Evolutionary conservation across 176 grass and related monocot genomes (phyloP).

Genomic region (Dendrocalamus sinicus): DNA sequence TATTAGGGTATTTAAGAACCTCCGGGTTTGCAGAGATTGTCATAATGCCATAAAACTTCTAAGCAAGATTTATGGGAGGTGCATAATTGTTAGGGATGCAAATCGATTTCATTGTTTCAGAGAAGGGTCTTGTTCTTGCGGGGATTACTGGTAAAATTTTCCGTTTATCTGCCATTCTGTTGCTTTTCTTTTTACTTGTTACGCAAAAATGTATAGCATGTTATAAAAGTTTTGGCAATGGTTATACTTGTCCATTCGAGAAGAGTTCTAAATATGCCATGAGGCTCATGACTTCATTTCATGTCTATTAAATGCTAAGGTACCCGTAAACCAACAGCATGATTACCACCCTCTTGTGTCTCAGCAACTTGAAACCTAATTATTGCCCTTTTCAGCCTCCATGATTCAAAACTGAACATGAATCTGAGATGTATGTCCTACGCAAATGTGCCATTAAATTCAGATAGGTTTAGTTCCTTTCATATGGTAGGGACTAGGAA

Average conservation of each 20-base stretch:
- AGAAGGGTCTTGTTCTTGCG: constrained; percentile 66
- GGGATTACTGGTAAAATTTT: constrained; percentile 68
- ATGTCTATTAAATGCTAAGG: constrained; percentile 55
- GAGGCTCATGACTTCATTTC: constrained; percentile 46
- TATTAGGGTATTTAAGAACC: constrained; percentile 72
- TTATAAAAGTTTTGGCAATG: constrained; percentile 21
- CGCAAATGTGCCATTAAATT: constrained; percentile 56
- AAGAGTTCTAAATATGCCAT: constrained; percentile 36
- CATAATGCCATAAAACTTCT: constrained; percentile 72
- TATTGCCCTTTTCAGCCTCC: constrained; percentile 59
- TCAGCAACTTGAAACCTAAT: constrained; percentile 60
- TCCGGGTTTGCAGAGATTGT: constrained; percentile 70
- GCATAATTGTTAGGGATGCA: constrained; percentile 65
- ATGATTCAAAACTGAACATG: constrained; percentile 58
- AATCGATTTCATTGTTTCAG: constrained; percentile 74
- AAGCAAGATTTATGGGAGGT: constrained; percentile 68
- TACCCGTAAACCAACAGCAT: constrained; percentile 56
- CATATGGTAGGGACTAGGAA: constrained; percentile 42
- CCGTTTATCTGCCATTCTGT: constrained; percentile 10
- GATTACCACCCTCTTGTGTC: constrained; percentile 59
- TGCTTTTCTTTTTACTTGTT: constrained; percentile 18
- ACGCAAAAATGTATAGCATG: constrained; percentile 41
- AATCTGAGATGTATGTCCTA: constrained; percentile 63
- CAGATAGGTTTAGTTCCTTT: constrained; percentile 44
- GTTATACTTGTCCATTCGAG: constrained; percentile 29